Conservation (phyloP, 2,329 filamentous ascomycete genomes). For the Dactylellina haptotyla region DNA sequence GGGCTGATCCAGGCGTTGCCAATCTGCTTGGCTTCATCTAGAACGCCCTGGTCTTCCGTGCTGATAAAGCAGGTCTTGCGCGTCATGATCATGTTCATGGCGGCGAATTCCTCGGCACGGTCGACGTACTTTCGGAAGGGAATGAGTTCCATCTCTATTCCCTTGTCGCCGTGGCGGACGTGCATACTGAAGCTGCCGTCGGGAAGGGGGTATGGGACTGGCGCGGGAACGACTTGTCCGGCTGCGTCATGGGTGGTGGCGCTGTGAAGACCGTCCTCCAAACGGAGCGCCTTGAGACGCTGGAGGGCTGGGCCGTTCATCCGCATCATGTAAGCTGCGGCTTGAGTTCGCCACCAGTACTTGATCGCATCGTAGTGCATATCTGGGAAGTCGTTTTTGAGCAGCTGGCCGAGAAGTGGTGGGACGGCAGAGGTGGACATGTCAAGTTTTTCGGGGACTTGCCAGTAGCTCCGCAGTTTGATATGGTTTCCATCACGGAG, state of each 20-base stretch:
- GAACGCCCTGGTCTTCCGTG: conserved; percentile 54
- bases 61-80: conserved; percentile 55
- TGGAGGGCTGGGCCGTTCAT: conserved; percentile 53
- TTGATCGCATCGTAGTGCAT: conserved; percentile 55
- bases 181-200: conserved; percentile 57
- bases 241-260: conserved; percentile 23
- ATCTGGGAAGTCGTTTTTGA: conserved; percentile 53
- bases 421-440: conserved; percentile 48
- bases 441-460: conserved; percentile 21
- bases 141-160: conserved; percentile 55
- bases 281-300: conserved; percentile 47
- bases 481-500: conserved; percentile 24
- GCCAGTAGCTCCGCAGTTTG: conserved; percentile 35
- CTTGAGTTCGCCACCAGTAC: conserved; percentile 57
- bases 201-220: conserved; percentile 53
- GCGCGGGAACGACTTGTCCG: conserved; percentile 23
- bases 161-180: conserved; percentile 55
- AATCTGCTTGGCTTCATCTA: conserved; percentile 52
- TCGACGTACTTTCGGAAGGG: conserved; percentile 52
- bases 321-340: conserved; percentile 56
- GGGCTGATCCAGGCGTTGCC: conserved; percentile 46
- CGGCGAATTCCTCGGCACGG: conserved; percentile 49
- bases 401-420: conserved; percentile 52
- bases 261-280: conserved; percentile 35
- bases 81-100: conserved; percentile 54